phyloP scores from a whole-genome alignment of 2,329 filamentous ascomycete species.

The Hypoxylon sp. region DNA sequence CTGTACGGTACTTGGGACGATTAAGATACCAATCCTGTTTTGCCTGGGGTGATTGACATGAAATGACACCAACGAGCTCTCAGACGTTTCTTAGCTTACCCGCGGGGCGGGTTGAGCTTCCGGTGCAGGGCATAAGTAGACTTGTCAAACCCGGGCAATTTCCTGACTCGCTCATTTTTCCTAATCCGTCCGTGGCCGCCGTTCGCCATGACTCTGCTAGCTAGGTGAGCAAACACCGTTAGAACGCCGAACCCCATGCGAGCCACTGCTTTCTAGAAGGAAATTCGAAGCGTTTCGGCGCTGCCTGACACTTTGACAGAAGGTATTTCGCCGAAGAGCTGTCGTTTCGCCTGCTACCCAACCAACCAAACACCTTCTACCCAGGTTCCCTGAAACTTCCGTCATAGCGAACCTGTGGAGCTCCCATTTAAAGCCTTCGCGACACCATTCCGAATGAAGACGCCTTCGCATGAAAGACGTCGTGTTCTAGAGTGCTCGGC shows the following conservation, averaged over 20 bases:
- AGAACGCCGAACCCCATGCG: conserved; percentile 14
- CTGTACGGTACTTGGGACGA: conserved; percentile 36
- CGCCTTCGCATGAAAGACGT: conserved; percentile 29
- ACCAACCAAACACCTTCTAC: conserved; percentile 11
- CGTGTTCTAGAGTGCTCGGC: conserved; percentile 19
- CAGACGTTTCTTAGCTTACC: conserved; percentile 35
- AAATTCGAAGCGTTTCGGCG: conserved; percentile 33
- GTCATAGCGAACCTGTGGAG: conserved; percentile 38
- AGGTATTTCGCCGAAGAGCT: conserved; percentile 38
- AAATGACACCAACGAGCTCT: conserved; percentile 36
- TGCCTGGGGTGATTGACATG: conserved; percentile 22
- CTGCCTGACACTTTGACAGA: conserved; percentile 17
- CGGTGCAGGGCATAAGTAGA: conserved; percentile 28
- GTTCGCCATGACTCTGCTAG: conserved; percentile 25
- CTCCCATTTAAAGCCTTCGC: conserved; percentile 23
- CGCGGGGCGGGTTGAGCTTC: conserved; percentile 41
- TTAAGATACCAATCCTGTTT: conserved; percentile 28
- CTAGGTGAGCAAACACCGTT: conserved; percentile 8
- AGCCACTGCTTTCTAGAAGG: conserved; percentile 38
- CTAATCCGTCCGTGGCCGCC: conserved; percentile 28
- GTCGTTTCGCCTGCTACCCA: conserved; percentile 21
- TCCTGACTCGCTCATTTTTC: conserved; percentile 30
- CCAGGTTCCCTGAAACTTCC: conserved; percentile 32
- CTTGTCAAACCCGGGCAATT: conserved; percentile 32
- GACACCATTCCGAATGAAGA: conserved; percentile 35